phyloP scores from a whole-genome alignment of 1,284 basidiomycete species.

The Trichosporon sp. region DNA sequence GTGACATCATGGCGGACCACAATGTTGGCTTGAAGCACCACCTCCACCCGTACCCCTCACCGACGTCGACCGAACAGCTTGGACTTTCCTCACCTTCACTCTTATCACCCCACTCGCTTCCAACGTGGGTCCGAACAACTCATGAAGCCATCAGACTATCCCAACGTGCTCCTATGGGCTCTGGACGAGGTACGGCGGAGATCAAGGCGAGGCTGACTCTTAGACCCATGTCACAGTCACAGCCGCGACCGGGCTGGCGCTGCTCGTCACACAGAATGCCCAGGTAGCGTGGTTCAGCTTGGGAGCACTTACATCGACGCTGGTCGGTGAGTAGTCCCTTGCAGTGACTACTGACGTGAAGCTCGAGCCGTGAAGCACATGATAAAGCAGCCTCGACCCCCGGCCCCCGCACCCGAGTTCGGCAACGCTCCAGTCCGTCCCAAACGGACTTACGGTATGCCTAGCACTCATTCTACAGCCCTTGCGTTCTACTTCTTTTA shows the following conservation, averaged over 20 bases:
- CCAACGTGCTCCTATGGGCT: slow-evolving; percentile 35
- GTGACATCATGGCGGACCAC: not conserved
- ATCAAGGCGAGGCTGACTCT: not conserved
- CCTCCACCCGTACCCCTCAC: not conserved
- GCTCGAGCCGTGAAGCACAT: slow-evolving; percentile 66
- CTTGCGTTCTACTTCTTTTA: slow-evolving; percentile 69
- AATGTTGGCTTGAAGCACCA: not conserved
- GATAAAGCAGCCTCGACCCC: slow-evolving; percentile 69
- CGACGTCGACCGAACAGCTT: not conserved
- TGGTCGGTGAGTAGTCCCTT: slow-evolving; percentile 38
- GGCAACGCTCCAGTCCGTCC: slow-evolving; percentile 19
- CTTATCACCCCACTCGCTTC: not conserved
- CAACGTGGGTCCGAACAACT: not conserved
- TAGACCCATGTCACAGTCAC: slow-evolving; percentile 57
- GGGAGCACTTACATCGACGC: slow-evolving; percentile 61
- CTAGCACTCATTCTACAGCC: slow-evolving; percentile 76
- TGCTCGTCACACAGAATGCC: slow-evolving; percentile 65
- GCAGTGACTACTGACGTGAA: slow-evolving; percentile 25
- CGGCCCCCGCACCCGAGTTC: slow-evolving; percentile 40
- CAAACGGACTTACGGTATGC: slow-evolving; percentile 62
- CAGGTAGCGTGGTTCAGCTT: slow-evolving; percentile 64
- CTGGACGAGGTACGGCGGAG: slow-evolving; percentile 35
- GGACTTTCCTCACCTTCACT: not conserved
- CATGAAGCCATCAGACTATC: slow-evolving; percentile 36
- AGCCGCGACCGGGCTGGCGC: slow-evolving; percentile 55